Percentiles rank a stretch among this genome's conserved stretches.
These are phyloP conservation scores for Nadsonia commutata DNA, from an alignment of 1,139 yeast genomes.

Conservation along the genomic window DNA sequence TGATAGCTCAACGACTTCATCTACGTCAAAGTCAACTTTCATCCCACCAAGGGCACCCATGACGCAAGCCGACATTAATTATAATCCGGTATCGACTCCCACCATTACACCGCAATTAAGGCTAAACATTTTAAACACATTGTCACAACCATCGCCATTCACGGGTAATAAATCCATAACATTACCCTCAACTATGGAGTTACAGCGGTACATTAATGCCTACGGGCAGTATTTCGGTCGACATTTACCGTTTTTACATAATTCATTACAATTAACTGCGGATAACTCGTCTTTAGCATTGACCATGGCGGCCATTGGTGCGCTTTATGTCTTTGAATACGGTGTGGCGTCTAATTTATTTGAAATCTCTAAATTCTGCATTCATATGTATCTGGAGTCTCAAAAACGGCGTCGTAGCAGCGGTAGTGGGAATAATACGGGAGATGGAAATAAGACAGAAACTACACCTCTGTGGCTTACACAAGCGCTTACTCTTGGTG, in stretches of 20 bases:
- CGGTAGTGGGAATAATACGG: not conserved
- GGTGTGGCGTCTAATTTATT: slow-evolving; percentile 61
- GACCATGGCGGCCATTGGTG: slow-evolving; percentile 81
- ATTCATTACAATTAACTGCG: slow-evolving; percentile 42
- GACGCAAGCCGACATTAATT: not conserved
- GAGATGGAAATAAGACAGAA: not conserved
- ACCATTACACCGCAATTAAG: slow-evolving; percentile 54
- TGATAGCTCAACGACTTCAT: not conserved
- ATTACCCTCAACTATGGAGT: slow-evolving; percentile 59
- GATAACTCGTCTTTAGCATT: slow-evolving; percentile 63
- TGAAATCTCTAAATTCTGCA: slow-evolving; percentile 63
- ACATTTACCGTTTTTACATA: slow-evolving; percentile 73
- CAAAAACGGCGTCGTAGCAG: slow-evolving; percentile 20
- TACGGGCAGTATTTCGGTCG: slow-evolving; percentile 64
- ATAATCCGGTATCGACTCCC: slow-evolving; percentile 8
- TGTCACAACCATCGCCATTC: slow-evolving; percentile 49
- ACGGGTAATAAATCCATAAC: slow-evolving; percentile 23
- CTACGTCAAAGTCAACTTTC: not conserved
- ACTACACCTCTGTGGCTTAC: slow-evolving; percentile 73
- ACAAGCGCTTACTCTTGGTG: slow-evolving; percentile 68
- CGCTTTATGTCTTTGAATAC: slow-evolving; percentile 70
- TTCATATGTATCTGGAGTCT: slow-evolving; percentile 56
- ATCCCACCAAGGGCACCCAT: not conserved
- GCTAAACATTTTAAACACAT: slow-evolving; percentile 42
- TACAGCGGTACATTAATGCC: slow-evolving; percentile 56